Conservation (phyloP, 495 filamentous ascomycete genomes). For the Pyronema omphalodes region DNA sequence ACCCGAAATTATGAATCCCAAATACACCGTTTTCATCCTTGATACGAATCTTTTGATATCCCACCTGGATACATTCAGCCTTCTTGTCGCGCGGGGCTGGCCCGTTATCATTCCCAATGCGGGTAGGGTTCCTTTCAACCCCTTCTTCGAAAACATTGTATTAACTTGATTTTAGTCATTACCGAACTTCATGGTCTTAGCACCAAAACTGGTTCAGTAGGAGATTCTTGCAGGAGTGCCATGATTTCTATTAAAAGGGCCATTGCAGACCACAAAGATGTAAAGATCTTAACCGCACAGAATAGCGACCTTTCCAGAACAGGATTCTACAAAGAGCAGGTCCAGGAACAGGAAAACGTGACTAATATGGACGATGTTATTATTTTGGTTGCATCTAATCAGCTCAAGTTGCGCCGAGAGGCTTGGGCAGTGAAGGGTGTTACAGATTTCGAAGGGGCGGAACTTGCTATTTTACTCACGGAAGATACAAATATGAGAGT, state of each 20-base stretch:
- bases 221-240: conserved; percentile 14
- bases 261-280: conserved; percentile 15
- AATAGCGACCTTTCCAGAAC: conserved; percentile 15
- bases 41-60: conserved; percentile 21
- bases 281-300: conserved; percentile 22
- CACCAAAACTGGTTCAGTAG: conserved; percentile 15
- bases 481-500: conserved; percentile 23
- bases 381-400: conserved; percentile 16
- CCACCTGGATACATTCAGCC: conserved; percentile 18
- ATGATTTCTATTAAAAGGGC: conserved; percentile 17
- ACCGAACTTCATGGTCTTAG: conserved; percentile 19
- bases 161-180: conserved; percentile 13
- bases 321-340: conserved; percentile 20
- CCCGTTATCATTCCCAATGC: conserved; percentile 20
- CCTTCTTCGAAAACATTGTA: no score
- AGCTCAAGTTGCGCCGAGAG: conserved; percentile 10
- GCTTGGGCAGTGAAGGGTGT: neutral
- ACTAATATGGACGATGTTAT: conserved; percentile 23
- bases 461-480: conserved; percentile 21
- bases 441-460: conserved; percentile 9
- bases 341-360: conserved; percentile 12
- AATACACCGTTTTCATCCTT: conserved; percentile 21
- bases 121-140: conserved; percentile 10
- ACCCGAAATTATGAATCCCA: conserved; percentile 11
- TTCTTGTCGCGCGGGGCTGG: conserved; percentile 15